These are phyloP conservation scores for Vararia minispora DNA, from an alignment of 768 basidiomycete genomes.

Conservation along the genomic window DNA sequence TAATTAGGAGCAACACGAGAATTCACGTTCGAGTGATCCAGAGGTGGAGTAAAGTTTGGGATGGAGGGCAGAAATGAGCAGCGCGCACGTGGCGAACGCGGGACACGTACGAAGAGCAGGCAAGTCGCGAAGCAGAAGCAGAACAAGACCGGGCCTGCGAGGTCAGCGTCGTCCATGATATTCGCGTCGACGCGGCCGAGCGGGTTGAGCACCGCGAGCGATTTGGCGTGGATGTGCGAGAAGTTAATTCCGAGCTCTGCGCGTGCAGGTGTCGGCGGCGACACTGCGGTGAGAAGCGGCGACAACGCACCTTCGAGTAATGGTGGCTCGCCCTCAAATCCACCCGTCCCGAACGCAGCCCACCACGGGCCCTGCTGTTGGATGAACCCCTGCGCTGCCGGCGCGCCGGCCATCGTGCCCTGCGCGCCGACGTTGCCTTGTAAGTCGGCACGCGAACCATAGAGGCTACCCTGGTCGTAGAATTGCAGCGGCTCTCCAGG, in stretches of 20 bases:
- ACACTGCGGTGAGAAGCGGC: conserved; percentile 3
- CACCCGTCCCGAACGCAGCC: conserved; percentile 93
- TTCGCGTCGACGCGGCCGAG: conserved; percentile 71
- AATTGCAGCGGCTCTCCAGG: conserved; percentile 52
- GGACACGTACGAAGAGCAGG: conserved; percentile 70
- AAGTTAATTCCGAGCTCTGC: conserved; percentile 97
- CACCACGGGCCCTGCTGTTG: conserved; percentile 76
- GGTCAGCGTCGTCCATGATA: conserved; percentile 99
- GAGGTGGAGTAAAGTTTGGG: not conserved
- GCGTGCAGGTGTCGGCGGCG: not conserved
- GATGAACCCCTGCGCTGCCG: conserved; percentile 58
- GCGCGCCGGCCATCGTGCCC: conserved; percentile 35
- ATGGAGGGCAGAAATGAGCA: not conserved
- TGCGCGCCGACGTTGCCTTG: conserved; percentile 58
- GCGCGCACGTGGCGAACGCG: not conserved
- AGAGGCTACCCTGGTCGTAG: conserved; percentile 56
- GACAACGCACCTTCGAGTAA: conserved; percentile 72
- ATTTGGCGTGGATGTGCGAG: conserved; percentile 88
- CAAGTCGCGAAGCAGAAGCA: conserved; percentile 91
- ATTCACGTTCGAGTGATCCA: conserved; percentile 8
- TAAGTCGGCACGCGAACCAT: conserved; percentile 65
- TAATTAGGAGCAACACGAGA: no score
- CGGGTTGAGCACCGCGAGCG: conserved; percentile 92
- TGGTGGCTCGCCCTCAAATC: conserved; percentile 92
- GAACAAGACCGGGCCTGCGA: conserved; percentile 93